These are phyloP conservation scores for Abelmoschus esculentus DNA, from an alignment of 345 rosid species.

Conservation along the genomic window DNA sequence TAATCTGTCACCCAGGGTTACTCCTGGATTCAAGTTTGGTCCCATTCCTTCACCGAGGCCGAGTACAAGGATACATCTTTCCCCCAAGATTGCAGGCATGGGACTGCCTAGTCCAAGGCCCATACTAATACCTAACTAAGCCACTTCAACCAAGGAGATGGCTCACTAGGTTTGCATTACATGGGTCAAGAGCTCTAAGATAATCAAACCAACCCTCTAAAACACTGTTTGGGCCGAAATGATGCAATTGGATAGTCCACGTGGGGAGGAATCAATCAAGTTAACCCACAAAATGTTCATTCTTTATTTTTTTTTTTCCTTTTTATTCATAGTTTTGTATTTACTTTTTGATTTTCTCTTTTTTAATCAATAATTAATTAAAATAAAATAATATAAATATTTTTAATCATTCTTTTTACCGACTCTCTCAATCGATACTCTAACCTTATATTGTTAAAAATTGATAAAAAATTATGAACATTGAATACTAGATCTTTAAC, in stretches of 20 bases:
- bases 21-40: constrained; percentile 34
- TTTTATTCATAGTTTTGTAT: not conserved
- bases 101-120: constrained; percentile 30
- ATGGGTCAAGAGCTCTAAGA: too few species aligned
- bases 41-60: constrained; percentile 93
- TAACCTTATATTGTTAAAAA: too few species aligned
- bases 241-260: not conserved
- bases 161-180: too few species aligned
- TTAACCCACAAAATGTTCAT: not conserved
- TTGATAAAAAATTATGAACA: too few species aligned
- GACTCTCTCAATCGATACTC: too few species aligned
- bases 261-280: not conserved
- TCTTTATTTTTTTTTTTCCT: not conserved
- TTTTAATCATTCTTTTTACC: not conserved
- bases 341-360: not conserved
- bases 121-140: not conserved
- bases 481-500: too few species aligned
- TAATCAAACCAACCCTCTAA: too few species aligned
- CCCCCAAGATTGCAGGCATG: constrained; percentile 73
- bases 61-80: constrained; percentile 58
- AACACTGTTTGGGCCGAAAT: too few species aligned
- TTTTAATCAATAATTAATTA: not conserved
- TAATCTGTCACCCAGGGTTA: constrained; percentile 71
- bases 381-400: not conserved
- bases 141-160: not conserved